Percentiles rank a stretch among this genome's conserved stretches.
Conservation (phyloP, 257 asterid genomes). For the Gynochthodes officinalis region DNA sequence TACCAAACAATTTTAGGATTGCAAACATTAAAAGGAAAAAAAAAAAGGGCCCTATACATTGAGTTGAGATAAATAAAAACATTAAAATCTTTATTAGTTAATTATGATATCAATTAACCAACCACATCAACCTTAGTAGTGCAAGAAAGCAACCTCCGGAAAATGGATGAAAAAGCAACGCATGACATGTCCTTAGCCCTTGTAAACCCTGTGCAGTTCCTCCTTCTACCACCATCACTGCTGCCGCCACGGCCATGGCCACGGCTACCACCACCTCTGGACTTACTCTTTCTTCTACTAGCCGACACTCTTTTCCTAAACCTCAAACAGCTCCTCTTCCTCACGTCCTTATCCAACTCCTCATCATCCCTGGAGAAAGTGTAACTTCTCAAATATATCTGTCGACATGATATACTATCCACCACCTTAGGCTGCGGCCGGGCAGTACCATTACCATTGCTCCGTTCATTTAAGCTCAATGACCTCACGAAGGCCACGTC, state of each 20-base stretch:
- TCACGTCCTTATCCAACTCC: slow-evolving; percentile 17
- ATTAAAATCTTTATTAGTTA: neutral
- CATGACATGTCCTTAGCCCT: slow-evolving; percentile 40
- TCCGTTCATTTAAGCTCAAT: slow-evolving; percentile 36
- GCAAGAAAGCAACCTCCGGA: slow-evolving; percentile 73
- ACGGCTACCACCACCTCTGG: slow-evolving; percentile 11
- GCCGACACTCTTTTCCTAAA: slow-evolving; percentile 4
- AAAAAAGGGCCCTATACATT: neutral
- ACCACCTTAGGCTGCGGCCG: slow-evolving; percentile 52
- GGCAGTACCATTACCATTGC: neutral
- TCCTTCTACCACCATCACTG: slow-evolving; percentile 19
- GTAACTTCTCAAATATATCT: slow-evolving; percentile 74
- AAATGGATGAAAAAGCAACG: slow-evolving; percentile 47
- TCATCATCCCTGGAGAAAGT: slow-evolving; percentile 73
- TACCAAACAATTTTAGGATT: neutral
- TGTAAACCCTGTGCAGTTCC: slow-evolving; percentile 28
- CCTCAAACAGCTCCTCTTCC: slow-evolving; percentile 44
- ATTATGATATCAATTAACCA: slow-evolving; percentile 24
- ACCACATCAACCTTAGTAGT: slow-evolving; percentile 76
- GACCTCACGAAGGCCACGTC: slow-evolving; percentile 78
- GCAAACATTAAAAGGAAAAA: neutral
- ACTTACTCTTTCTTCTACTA: slow-evolving; percentile 12
- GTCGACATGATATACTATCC: slow-evolving; percentile 80
- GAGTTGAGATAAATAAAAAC: neutral
- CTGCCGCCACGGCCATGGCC: slow-evolving; percentile 14